phyloP scores from a whole-genome alignment of 2,329 filamentous ascomycete species.

The Catunica adiposa region DNA sequence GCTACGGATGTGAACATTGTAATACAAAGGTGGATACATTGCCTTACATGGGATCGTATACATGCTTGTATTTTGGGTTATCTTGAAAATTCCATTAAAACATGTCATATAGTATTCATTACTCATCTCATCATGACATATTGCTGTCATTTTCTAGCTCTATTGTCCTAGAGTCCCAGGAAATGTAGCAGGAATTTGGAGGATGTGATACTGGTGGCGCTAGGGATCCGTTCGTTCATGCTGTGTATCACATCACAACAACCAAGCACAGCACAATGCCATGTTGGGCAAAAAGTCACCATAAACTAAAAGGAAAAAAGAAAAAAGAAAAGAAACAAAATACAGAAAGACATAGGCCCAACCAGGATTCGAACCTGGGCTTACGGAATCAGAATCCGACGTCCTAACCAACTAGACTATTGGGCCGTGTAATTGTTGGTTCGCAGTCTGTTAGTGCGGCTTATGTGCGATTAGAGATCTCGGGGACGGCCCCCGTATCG shows the following conservation, averaged over 20 bases:
- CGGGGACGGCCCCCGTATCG: no score
- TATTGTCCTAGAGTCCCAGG: no score
- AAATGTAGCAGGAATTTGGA: no score
- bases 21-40: no score
- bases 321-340: not conserved
- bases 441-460: not conserved
- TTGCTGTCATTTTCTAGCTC: no score
- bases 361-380: constrained; percentile 14
- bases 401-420: constrained; percentile 15
- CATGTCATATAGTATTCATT: no score
- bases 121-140: no score
- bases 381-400: constrained; percentile 14
- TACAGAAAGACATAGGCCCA: not conserved
- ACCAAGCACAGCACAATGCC: not conserved
- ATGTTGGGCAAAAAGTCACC: not conserved
- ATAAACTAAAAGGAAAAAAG: not conserved
- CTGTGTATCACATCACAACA: not conserved
- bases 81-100: no score
- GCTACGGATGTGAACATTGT: no score
- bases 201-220: not conserved
- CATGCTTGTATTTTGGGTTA: no score
- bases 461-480: no score
- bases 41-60: no score
- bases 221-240: not conserved
- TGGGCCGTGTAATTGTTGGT: not conserved